phyloP scores from a whole-genome alignment of 2,329 filamentous ascomycete species.

The Huntiella moniliformis region DNA sequence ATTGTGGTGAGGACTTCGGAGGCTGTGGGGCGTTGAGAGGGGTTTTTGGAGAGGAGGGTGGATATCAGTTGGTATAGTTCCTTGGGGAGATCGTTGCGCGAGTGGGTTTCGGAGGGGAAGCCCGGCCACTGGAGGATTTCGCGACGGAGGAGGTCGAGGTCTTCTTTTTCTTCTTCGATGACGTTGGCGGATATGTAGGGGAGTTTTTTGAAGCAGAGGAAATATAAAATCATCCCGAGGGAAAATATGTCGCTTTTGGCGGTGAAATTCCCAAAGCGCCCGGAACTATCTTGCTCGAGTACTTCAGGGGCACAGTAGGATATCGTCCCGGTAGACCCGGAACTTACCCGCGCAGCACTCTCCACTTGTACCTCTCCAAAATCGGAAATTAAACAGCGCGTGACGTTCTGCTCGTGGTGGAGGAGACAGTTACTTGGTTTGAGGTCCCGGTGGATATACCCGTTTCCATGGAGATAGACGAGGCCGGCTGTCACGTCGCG shows the following conservation, averaged over 20 bases:
- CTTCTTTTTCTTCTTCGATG: conserved; percentile 78
- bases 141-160: conserved; percentile 62
- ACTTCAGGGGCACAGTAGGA: conserved; percentile 97
- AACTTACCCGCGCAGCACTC: conserved; percentile 65
- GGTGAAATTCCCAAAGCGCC: conserved; percentile 78
- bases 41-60: conserved; percentile 58
- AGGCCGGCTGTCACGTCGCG: conserved; percentile 85
- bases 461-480: conserved; percentile 72
- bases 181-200: conserved; percentile 73
- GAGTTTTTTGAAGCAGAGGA: conserved; percentile 82
- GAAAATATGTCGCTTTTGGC: conserved; percentile 98
- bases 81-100: conserved; percentile 65
- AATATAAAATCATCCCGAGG: conserved; percentile 94
- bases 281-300: conserved; percentile 46
- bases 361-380: conserved; percentile 92
- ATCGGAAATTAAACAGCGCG: conserved; percentile 80
- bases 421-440: conserved; percentile 93
- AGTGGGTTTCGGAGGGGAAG: conserved; percentile 57
- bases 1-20: conserved; percentile 69
- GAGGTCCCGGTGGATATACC: conserved; percentile 88
- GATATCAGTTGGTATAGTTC: conserved; percentile 74
- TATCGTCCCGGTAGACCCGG: conserved; percentile 85
- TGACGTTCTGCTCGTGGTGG: conserved; percentile 51
- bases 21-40: conserved; percentile 60
- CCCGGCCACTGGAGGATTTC: conserved; percentile 82